Base-by-base conservation (phyloP, 2,329 filamentous ascomycete genomes). In the Pseudonectria foliicola region DNA sequence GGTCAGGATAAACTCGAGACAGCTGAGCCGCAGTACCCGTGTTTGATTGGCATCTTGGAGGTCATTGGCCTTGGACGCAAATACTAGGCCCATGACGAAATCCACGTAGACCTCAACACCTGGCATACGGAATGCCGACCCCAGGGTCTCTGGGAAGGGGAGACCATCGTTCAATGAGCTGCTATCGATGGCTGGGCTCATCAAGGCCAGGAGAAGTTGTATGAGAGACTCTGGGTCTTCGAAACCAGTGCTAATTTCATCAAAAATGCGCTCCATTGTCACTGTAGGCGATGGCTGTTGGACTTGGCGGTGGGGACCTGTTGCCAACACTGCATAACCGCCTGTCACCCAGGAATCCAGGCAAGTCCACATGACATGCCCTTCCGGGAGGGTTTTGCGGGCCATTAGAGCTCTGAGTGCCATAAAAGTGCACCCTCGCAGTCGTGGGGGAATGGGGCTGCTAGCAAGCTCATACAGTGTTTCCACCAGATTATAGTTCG, bases 71-170 rank as follows among this genome's bases (percentile, higher is more conserved):
- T 77, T 82, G 32, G 75, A 70, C 12, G 75, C 77, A 50, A 94
- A 84, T 12, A 93, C 77, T 37, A 82, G 75, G 12, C 86, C 87
- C 44, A 96, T 64, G 13, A 88, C 80, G 56, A 92, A 95, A 60
- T 99, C 93, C 37, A 96, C 72, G 50, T 95, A 98, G 2, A 85
- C 79, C 40, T 95, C 89, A 41, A 98, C 87, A 2, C 93, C 92
- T 11, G 88, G 79, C 49, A 68, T 67, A 34, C 92, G 80, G 49
- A 82, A 84, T 10, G 78, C 73, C 12, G 80, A 77, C 4, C 90
- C 89, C 7, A 98, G 70, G 27, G 75, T 80, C 57, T 95, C 89
- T 0, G 90, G 86, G 53, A 95, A 98, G 0, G 90, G 82, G 4
- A 98, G 66, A 2, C 70, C 71, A 54, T 96, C 84, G 44, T 82